Evolutionary conservation across 345 rosid species (phyloP).

Genomic region (Brassica cretica): DNA sequence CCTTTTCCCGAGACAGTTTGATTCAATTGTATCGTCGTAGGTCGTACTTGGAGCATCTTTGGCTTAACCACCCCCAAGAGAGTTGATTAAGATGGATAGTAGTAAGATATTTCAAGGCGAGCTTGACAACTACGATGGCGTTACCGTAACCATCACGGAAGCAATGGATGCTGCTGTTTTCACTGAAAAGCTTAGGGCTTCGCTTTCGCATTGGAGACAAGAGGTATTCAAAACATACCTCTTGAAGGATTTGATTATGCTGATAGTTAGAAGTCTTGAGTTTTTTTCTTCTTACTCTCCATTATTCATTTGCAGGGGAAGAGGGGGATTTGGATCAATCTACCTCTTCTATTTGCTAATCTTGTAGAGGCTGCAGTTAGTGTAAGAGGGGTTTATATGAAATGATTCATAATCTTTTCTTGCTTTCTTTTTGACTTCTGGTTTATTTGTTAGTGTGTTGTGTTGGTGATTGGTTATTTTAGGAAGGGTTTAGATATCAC

Average conservation of each 20-base stretch:
- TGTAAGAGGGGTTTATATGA: slow-evolving; percentile 20
- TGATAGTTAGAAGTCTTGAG: not conserved
- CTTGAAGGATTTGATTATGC: not conserved
- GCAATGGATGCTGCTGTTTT: slow-evolving; percentile 50
- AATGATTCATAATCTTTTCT: not conserved
- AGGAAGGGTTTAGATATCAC: slow-evolving; percentile 73
- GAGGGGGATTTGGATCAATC: slow-evolving; percentile 70
- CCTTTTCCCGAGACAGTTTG: not conserved
- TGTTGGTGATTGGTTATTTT: slow-evolving; percentile 19
- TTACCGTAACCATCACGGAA: slow-evolving; percentile 46
- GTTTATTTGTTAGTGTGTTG: not conserved
- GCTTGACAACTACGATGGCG: slow-evolving; percentile 58
- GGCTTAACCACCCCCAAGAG: not conserved
- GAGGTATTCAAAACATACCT: slow-evolving; percentile 39
- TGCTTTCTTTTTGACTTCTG: not conserved
- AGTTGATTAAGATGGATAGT: not conserved
- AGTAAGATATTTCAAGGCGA: slow-evolving; percentile 39
- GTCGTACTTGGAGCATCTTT: not conserved
- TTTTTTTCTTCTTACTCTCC: not conserved
- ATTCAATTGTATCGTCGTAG: not conserved
- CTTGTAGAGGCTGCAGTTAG: slow-evolving; percentile 50
- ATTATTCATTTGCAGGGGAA: slow-evolving; percentile 52
- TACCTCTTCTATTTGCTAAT: slow-evolving; percentile 51
- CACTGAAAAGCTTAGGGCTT: slow-evolving; percentile 48
- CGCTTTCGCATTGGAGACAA: slow-evolving; percentile 53